phyloP scores from a whole-genome alignment of 1,284 basidiomycete species.

The Rhodotorula glutinis region DNA sequence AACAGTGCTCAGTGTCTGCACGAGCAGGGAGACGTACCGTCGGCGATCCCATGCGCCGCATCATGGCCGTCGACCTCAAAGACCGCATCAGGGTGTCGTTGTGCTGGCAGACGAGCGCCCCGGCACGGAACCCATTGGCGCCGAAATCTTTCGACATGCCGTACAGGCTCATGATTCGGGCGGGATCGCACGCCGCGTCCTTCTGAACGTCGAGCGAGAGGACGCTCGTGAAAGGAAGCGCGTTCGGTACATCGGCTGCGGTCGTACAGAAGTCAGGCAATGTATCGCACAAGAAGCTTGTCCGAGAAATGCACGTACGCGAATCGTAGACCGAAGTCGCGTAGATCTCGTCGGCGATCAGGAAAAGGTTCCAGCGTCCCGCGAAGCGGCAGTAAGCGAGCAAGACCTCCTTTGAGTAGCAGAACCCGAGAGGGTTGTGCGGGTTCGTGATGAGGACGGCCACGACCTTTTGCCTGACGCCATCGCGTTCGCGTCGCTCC shows the following conservation, averaged over 20 bases:
- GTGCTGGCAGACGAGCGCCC: constrained; percentile 49
- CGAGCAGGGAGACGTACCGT: constrained; percentile 16
- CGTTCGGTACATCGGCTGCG: constrained; percentile 40
- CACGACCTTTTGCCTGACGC: constrained; percentile 19
- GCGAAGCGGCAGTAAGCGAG: constrained; percentile 51
- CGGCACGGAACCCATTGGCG: constrained; percentile 51
- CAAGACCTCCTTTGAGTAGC: constrained; percentile 49
- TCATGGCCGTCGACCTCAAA: constrained; percentile 15
- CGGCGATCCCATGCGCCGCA: constrained; percentile 39
- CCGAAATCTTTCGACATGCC: constrained; percentile 51
- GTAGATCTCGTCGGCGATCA: constrained; percentile 53
- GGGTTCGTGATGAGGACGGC: constrained; percentile 50
- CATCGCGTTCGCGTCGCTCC: constrained; percentile 13
- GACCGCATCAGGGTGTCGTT: constrained; percentile 47
- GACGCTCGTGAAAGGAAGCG: constrained; percentile 50
- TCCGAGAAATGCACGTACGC: neutral
- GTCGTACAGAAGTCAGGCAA: too few relatives aligned
- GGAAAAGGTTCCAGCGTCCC: constrained; percentile 50
- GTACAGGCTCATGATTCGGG: constrained; percentile 47
- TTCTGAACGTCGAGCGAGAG: constrained; percentile 49
- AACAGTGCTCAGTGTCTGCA: too few relatives aligned
- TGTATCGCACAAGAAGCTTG: too few relatives aligned
- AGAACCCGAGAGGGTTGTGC: constrained; percentile 50
- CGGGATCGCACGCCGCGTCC: constrained; percentile 50
- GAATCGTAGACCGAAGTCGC: constrained; percentile 17